Evolutionary conservation across 345 rosid genomes (phyloP).

Genomic region (Cardamine resedifolia): DNA sequence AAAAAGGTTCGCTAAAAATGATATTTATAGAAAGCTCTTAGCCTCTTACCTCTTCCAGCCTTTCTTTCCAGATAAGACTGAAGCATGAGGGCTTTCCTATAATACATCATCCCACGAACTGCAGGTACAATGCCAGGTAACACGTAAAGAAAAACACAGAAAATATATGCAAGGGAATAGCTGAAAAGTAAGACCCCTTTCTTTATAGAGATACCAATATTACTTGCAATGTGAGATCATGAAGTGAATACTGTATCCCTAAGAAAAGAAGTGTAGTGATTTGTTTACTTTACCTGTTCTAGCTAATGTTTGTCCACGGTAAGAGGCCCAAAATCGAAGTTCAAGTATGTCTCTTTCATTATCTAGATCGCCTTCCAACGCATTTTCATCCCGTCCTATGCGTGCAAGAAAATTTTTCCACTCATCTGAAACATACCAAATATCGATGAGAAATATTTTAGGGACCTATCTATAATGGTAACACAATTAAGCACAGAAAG

Average conservation of each 20-base stretch:
- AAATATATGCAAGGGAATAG: constrained; percentile 9
- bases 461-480: constrained; percentile 15
- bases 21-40: constrained; percentile 17
- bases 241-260: constrained; percentile 12
- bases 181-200: neutral
- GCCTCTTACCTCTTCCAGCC: constrained; percentile 60
- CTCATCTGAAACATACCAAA: constrained; percentile 63
- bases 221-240: neutral
- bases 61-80: constrained; percentile 79
- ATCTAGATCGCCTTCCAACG: constrained; percentile 72
- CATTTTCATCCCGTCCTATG: constrained; percentile 95
- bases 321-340: constrained; percentile 99
- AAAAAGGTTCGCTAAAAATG: constrained; percentile 9
- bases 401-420: constrained; percentile 98
- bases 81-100: constrained; percentile 96
- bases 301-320: constrained; percentile 95
- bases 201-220: constrained; percentile 16
- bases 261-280: constrained; percentile 5
- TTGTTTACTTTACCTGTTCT: constrained; percentile 65
- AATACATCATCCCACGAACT: constrained; percentile 99
- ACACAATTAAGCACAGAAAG: constrained; percentile 3
- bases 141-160: constrained; percentile 19
- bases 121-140: constrained; percentile 30
- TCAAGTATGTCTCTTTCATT: constrained; percentile 77
- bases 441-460: constrained; percentile 18